Conservation (phyloP, 768 basidiomycete genomes). For the Psilocybe cubensis region DNA sequence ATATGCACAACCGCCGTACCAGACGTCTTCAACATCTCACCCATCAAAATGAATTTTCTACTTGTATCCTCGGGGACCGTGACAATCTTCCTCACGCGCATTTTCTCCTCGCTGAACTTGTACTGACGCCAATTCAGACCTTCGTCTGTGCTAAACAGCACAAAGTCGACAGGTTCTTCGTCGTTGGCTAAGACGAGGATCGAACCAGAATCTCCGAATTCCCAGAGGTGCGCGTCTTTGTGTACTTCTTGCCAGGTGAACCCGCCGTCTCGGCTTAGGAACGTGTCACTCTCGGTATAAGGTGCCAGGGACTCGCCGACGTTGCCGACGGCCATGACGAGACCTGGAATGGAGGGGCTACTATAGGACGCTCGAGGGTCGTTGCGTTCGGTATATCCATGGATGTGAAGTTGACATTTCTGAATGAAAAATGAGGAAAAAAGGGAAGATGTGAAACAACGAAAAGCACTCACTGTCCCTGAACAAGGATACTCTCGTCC, state of each 20-base stretch:
- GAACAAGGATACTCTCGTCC: slow-evolving; percentile 74
- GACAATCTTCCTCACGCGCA: slow-evolving; percentile 78
- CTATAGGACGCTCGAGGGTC: slow-evolving; percentile 94
- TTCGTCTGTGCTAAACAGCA: slow-evolving; percentile 90
- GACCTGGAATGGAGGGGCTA: slow-evolving; percentile 87
- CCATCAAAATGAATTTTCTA: slow-evolving; percentile 88
- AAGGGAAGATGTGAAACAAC: neutral
- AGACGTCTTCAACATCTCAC: slow-evolving; percentile 50
- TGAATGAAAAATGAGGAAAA: slow-evolving; percentile 30
- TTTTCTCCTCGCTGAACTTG: slow-evolving; percentile 71
- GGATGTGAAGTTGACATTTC: slow-evolving; percentile 88
- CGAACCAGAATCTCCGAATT: slow-evolving; percentile 97
- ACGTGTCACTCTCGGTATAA: slow-evolving; percentile 91
- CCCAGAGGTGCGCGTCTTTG: slow-evolving; percentile 98
- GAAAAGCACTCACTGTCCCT: slow-evolving; percentile 52
- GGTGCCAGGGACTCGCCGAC: slow-evolving; percentile 83
- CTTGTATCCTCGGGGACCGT: slow-evolving; percentile 92
- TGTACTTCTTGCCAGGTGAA: slow-evolving; percentile 99
- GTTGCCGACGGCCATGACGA: slow-evolving; percentile 96
- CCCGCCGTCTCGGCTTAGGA: slow-evolving; percentile 94
- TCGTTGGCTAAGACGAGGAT: slow-evolving; percentile 94
- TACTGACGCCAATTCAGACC: slow-evolving; percentile 90
- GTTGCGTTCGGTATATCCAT: slow-evolving; percentile 92
- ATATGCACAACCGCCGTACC: slow-evolving; percentile 78
- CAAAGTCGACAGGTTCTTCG: slow-evolving; percentile 88